Conservation (phyloP, 129 eudicot species). For the Escallonia herrerae region DNA sequence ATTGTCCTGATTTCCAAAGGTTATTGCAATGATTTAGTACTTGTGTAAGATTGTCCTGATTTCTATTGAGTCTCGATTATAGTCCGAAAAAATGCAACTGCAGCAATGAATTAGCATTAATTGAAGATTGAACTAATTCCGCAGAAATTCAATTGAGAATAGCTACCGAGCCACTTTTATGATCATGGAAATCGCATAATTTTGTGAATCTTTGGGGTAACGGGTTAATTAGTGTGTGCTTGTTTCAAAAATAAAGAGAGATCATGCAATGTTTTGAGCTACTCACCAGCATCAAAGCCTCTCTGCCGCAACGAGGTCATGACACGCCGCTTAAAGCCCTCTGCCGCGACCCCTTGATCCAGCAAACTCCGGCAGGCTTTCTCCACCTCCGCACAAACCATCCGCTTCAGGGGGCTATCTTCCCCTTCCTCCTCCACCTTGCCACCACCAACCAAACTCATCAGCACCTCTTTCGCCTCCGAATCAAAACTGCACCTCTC, state of each 20-base stretch:
- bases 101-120: no score
- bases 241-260: neutral
- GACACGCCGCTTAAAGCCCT: slow-evolving; percentile 27
- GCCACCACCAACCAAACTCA: slow-evolving; percentile 22
- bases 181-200: neutral
- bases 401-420: slow-evolving; percentile 8
- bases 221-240: neutral
- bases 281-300: slow-evolving; percentile 41
- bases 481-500: slow-evolving; percentile 9
- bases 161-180: neutral
- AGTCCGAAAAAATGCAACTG: no score
- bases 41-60: no score
- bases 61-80: no score
- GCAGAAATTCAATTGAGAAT: neutral
- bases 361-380: slow-evolving; percentile 14
- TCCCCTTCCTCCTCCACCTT: neutral
- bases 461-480: slow-evolving; percentile 26
- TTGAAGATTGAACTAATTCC: neutral
- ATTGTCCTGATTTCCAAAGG: no score
- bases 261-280: neutral
- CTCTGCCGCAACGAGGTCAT: slow-evolving; percentile 30
- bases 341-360: slow-evolving; percentile 3
- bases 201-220: neutral
- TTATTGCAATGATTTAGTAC: no score
- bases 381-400: slow-evolving; percentile 20